Evolutionary conservation across 306 rosid species (phyloP).

Genomic region (Lotus japonicus): DNA sequence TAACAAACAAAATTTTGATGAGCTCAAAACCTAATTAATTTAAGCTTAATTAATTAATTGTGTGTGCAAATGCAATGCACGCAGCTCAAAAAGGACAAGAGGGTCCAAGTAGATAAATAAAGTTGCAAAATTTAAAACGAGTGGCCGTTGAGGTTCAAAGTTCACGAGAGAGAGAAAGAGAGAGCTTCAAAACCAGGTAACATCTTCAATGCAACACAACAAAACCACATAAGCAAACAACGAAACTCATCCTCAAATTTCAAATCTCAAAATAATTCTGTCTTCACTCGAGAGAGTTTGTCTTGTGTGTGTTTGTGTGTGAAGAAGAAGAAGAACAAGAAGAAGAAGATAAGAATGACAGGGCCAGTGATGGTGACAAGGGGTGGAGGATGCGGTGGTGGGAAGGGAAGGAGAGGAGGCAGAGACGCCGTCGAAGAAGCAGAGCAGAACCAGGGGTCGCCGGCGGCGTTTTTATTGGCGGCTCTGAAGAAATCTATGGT

Average conservation of each 20-base stretch:
- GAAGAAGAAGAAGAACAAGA: background rate
- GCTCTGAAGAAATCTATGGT: constrained; percentile 92
- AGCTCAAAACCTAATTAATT: no score
- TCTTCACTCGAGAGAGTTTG: no score
- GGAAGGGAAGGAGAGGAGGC: constrained; percentile 24
- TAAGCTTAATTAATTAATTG: constrained; percentile 2
- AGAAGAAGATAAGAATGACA: constrained; percentile 45
- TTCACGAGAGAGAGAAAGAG: background rate
- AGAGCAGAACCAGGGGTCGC: constrained; percentile 56
- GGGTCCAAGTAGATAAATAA: constrained; percentile 29
- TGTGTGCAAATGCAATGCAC: background rate
- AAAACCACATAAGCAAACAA: constrained; percentile 20
- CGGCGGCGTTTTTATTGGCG: constrained; percentile 50
- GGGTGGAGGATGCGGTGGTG: constrained; percentile 57
- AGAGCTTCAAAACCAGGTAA: constrained; percentile 6
- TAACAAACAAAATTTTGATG: no score
- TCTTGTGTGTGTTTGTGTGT: background rate
- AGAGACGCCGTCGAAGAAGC: constrained; percentile 41
- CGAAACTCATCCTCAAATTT: constrained; percentile 25
- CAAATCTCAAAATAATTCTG: no score
- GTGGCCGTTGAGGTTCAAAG: constrained; percentile 71
- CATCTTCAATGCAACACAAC: constrained; percentile 42
- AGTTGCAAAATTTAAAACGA: constrained; percentile 56
- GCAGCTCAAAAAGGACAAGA: background rate
- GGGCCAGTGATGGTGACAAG: constrained; percentile 69